phyloP scores from a whole-genome alignment of 1,284 basidiomycete species.

The Fomitopsis betulina region DNA sequence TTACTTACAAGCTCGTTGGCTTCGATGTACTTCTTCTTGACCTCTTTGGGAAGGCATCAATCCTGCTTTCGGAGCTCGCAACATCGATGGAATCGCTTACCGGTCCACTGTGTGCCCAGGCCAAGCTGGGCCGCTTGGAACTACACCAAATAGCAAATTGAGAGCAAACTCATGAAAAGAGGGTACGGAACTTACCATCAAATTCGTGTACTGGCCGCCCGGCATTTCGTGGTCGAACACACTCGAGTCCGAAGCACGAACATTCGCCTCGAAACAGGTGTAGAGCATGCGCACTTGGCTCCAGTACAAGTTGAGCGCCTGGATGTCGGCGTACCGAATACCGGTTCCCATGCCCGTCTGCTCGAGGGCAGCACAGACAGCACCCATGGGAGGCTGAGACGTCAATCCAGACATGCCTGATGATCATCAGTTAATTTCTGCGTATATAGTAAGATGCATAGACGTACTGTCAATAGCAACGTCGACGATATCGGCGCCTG shows the following conservation, averaged over 20 bases:
- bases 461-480: conserved; percentile 93
- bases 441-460: background rate
- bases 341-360: conserved; percentile 95
- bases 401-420: conserved; percentile 96
- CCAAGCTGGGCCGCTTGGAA: conserved; percentile 99
- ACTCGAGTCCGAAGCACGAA: conserved; percentile 93
- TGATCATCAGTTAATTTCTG: background rate
- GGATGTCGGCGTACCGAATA: conserved; percentile 96
- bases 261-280: conserved; percentile 97
- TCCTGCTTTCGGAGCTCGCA: conserved; percentile 5
- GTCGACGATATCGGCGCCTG: conserved; percentile 97
- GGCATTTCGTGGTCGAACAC: conserved; percentile 99
- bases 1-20: conserved; percentile 81
- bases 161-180: background rate
- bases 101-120: conserved; percentile 94
- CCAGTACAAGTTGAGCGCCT: conserved; percentile 98
- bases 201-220: conserved; percentile 94
- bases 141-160: conserved; percentile 34
- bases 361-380: conserved; percentile 90
- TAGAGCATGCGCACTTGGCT: conserved; percentile 96
- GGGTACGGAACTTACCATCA: conserved; percentile 59
- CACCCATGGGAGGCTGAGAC: conserved; percentile 99
- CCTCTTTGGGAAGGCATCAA: conserved; percentile 49
- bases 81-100: conserved; percentile 32
- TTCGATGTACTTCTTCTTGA: conserved; percentile 99